These are phyloP conservation scores for Physcia stellaris DNA, from an alignment of 495 filamentous ascomycete species.

Conservation along the genomic window DNA sequence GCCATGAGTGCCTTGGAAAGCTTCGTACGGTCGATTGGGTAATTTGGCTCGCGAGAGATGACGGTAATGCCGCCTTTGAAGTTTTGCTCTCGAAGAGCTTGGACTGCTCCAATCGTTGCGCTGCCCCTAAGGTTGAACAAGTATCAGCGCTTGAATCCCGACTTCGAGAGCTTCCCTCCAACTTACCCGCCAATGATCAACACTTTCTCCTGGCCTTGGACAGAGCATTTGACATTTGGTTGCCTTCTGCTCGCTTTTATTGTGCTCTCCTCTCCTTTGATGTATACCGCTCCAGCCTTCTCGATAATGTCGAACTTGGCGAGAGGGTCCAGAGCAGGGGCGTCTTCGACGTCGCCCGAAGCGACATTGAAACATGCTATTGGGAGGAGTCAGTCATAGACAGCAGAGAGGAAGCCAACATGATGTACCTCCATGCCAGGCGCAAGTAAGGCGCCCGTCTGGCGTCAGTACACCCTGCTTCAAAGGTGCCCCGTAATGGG, in stretches of 20 bases:
- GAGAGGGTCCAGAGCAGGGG: constrained; percentile 73
- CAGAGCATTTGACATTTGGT: constrained; percentile 58
- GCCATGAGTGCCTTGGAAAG: constrained; percentile 85
- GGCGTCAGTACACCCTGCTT: constrained; percentile 68
- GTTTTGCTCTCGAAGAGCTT: constrained; percentile 66
- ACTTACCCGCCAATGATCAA: constrained; percentile 73
- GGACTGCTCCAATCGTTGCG: constrained; percentile 64
- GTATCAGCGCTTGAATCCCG: constrained; percentile 11
- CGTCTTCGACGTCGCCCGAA: constrained; percentile 91
- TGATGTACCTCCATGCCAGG: constrained; percentile 79
- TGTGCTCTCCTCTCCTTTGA: constrained; percentile 63
- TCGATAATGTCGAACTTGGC: constrained; percentile 66
- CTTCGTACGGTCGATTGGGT: constrained; percentile 87
- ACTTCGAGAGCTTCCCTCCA: not conserved
- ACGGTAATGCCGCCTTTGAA: constrained; percentile 73
- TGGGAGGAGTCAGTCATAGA: constrained; percentile 6
- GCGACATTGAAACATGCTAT: constrained; percentile 73
- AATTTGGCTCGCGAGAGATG: constrained; percentile 69
- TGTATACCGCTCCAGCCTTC: constrained; percentile 70
- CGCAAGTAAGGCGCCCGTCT: constrained; percentile 76
- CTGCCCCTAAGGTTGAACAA: constrained; percentile 41
- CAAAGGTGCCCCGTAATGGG: constrained; percentile 87
- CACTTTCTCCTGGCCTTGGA: constrained; percentile 52
- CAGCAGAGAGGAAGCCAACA: not conserved
- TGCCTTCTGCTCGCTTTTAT: constrained; percentile 64